Evolutionary conservation across 75 land plant genomes (phyloP).

Genomic region (Selaginella tamariscina): DNA sequence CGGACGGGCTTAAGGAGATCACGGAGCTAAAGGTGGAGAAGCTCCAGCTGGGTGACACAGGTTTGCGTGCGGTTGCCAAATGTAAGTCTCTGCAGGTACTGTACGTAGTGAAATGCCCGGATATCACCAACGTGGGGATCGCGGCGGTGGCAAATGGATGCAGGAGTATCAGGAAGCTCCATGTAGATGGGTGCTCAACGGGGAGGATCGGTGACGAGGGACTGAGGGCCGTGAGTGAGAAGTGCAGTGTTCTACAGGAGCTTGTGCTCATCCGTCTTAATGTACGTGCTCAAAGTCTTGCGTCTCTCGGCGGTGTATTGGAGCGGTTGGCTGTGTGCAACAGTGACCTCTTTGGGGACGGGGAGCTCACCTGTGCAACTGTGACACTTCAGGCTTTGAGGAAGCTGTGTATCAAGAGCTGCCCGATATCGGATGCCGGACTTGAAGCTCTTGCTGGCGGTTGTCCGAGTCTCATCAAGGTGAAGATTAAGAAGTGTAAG

Average conservation of each 20-base stretch:
- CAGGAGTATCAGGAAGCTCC: slow-evolving; percentile 7
- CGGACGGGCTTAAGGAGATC: neutral
- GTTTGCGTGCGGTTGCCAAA: neutral
- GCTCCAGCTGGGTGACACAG: neutral
- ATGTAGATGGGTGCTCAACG: slow-evolving; percentile 3
- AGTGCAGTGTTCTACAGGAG: slow-evolving; percentile 2
- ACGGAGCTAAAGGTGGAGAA: slow-evolving; percentile 1
- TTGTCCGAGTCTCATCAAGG: slow-evolving; percentile 10
- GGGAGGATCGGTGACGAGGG: slow-evolving; percentile 6
- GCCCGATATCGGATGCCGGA: slow-evolving; percentile 5
- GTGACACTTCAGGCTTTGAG: neutral
- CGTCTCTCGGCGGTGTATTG: neutral
- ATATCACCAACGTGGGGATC: neutral
- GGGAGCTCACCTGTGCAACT: neutral
- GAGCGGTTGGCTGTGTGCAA: slow-evolving; percentile 5
- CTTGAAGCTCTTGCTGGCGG: slow-evolving; percentile 9
- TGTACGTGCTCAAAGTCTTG: neutral
- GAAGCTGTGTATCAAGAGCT: slow-evolving; percentile 7
- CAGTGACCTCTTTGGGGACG: neutral
- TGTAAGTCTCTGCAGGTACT: neutral
- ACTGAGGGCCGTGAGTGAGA: neutral
- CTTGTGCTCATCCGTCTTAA: neutral
- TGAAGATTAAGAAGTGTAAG: slow-evolving; percentile 6
- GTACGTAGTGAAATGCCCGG: neutral
- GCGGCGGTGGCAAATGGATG: neutral